Conservation (phyloP, 225 moss, liverwort and hornwort genomes). For the Thuidium tamariscinum region DNA sequence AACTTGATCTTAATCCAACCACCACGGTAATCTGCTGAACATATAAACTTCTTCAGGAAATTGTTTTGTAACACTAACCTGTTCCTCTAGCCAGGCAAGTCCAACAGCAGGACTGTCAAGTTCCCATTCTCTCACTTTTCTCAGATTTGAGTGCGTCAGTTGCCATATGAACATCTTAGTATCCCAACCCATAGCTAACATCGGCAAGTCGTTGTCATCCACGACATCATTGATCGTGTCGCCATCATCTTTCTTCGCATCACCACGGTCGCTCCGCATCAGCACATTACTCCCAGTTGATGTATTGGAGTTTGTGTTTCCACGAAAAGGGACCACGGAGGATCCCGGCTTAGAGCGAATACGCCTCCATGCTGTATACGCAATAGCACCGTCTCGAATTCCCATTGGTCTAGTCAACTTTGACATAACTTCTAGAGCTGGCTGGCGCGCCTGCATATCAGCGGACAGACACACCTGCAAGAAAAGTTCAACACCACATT, state of each 20-base stretch:
- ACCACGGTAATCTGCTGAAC: neutral
- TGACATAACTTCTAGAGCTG: constrained; percentile 74
- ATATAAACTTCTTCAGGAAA: neutral
- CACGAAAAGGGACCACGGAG: constrained; percentile 11
- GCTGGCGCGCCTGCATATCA: constrained; percentile 39
- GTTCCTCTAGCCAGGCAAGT: constrained; percentile 96
- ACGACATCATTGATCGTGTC: constrained; percentile 15
- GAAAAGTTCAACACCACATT: neutral
- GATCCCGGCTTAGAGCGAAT: constrained; percentile 50
- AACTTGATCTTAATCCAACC: neutral
- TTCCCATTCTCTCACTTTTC: constrained; percentile 82
- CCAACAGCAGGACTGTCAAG: constrained; percentile 88
- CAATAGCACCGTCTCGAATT: constrained; percentile 87
- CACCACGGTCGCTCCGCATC: constrained; percentile 35
- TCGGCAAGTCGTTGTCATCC: constrained; percentile 61
- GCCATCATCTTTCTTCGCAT: constrained; percentile 39
- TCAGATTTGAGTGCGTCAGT: constrained; percentile 68
- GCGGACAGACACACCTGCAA: constrained; percentile 71
- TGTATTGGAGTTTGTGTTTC: constrained; percentile 3
- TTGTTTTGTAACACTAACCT: constrained; percentile 31
- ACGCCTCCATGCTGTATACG: constrained; percentile 98
- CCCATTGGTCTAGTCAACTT: constrained; percentile 72
- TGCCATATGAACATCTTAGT: constrained; percentile 78
- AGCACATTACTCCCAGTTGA: constrained; percentile 7
- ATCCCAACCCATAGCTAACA: constrained; percentile 96